Conservation (phyloP, 1,284 basidiomycete genomes). For the Ceratobasidium sp. region DNA sequence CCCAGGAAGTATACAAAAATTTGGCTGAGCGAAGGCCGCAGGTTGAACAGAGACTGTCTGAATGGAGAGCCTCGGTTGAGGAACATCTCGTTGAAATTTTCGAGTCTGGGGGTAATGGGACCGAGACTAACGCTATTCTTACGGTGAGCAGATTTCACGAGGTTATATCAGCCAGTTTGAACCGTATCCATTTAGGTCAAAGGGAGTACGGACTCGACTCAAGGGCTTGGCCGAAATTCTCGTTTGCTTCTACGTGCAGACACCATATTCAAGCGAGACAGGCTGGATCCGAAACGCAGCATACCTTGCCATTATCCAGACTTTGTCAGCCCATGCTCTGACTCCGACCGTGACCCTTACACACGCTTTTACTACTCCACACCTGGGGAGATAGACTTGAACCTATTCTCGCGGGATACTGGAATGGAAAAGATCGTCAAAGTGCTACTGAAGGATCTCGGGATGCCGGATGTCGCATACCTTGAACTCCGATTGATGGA, state of each 20-base stretch:
- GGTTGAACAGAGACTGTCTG: background rate
- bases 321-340: no score
- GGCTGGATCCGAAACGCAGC: no score
- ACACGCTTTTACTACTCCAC: no score
- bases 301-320: no score
- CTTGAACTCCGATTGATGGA: background rate
- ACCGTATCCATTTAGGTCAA: background rate
- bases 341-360: no score
- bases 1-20: background rate
- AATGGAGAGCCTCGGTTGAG: conserved; percentile 11
- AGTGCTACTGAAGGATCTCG: background rate
- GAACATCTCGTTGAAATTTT: background rate
- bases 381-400: no score
- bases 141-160: background rate
- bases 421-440: background rate
- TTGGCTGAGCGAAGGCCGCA: no score
- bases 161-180: no score
- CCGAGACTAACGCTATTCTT: no score
- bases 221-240: background rate
- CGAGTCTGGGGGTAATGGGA: background rate
- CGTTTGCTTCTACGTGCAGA: conserved; percentile 30
- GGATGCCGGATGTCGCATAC: background rate
- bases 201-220: background rate
- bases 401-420: background rate
- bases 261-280: conserved; percentile 7